Percentiles rank a stretch among this genome's conserved stretches.
These are phyloP conservation scores for Aspergillus bombycis DNA, from an alignment of 2,329 filamentous ascomycete genomes.

Conservation along the genomic window DNA sequence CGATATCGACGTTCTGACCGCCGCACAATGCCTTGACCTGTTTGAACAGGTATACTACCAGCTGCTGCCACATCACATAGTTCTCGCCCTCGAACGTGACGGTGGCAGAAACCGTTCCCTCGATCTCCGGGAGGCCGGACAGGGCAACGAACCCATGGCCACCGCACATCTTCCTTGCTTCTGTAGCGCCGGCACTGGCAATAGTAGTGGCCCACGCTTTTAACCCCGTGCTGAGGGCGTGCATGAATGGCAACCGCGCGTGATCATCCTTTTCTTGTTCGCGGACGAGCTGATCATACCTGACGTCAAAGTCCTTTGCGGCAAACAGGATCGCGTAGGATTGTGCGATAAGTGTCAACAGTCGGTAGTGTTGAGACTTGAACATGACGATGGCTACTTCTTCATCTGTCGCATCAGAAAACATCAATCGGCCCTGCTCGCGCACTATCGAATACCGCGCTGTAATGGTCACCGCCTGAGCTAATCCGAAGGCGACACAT, in stretches of 20 bases:
- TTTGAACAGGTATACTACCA: slow-evolving; percentile 10
- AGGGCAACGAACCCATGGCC: slow-evolving; percentile 10
- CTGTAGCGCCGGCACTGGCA: background rate
- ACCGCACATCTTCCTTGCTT: slow-evolving; percentile 11
- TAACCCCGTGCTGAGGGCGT: slow-evolving; percentile 9
- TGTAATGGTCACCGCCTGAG: slow-evolving; percentile 11
- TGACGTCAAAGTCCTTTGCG: slow-evolving; percentile 5
- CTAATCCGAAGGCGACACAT: slow-evolving; percentile 9
- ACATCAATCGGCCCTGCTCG: slow-evolving; percentile 10
- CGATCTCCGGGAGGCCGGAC: slow-evolving; percentile 10
- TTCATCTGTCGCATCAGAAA: background rate
- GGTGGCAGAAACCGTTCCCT: slow-evolving; percentile 6
- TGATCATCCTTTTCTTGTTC: slow-evolving; percentile 1
- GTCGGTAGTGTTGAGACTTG: slow-evolving; percentile 14
- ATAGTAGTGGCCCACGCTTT: slow-evolving; percentile 10
- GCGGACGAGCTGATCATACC: background rate
- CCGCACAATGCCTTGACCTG: background rate
- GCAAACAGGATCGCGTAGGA: slow-evolving; percentile 14
- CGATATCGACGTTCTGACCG: background rate
- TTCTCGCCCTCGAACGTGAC: slow-evolving; percentile 12
- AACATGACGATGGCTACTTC: slow-evolving; percentile 9
- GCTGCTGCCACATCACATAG: slow-evolving; percentile 12
- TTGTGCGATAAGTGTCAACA: slow-evolving; percentile 12
- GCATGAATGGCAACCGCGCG: slow-evolving; percentile 2
- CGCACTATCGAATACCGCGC: slow-evolving; percentile 15